Base-by-base conservation (phyloP, 2,329 filamentous ascomycete species). In the Ophiostoma tasmaniense region DNA sequence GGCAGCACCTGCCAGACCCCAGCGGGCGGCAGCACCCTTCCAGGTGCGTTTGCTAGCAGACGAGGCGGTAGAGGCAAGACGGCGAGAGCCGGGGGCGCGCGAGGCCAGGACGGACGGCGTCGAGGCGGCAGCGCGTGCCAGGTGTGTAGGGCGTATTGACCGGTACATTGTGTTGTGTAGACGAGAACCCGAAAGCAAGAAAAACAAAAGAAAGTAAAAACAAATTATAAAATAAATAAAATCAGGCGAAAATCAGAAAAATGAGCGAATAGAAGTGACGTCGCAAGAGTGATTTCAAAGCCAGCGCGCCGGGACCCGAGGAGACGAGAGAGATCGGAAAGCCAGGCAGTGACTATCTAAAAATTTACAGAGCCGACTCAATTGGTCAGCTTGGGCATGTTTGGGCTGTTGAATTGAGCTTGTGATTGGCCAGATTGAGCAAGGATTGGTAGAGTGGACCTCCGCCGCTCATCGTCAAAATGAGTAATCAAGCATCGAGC, bases 11-110 rank as follows among this genome's bases (percentile, higher is more conserved):
- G 92, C 93, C 69, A 95, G 77, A 73, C 88, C 91, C 86, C 92
- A 90, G 81, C 94, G 86, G 75, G 86, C 77, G 3, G 84, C 84
- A 67, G 88, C 84, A 78, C 88, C 90, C 84, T 93, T 96, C 91
- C 92, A 97, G 77, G 88, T 90, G 77, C 92, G 83, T 75, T 87
- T 87, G 80, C 88, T 91, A 76, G 86, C 81, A 73, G 87, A 83
- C 3, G 89, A 77, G 14, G 80, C 76, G 68, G 84, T 86, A 10
- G 69, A 69, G 72, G 82, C 79, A 71, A 85, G 83, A 72, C 85
- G 82, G 72, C 84, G 80, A 64, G 81, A 78, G 45, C 77, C 78
- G 64, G 78, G 75, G 68, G 78, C 73, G 80, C 30, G n/a, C 75
- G 73, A 17, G 78, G 76, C 65, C 79, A 76, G 74, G 55, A 61